Base-by-base conservation (phyloP, 2,329 filamentous ascomycete species). In the Mycosphaerelloides madeirae region DNA sequence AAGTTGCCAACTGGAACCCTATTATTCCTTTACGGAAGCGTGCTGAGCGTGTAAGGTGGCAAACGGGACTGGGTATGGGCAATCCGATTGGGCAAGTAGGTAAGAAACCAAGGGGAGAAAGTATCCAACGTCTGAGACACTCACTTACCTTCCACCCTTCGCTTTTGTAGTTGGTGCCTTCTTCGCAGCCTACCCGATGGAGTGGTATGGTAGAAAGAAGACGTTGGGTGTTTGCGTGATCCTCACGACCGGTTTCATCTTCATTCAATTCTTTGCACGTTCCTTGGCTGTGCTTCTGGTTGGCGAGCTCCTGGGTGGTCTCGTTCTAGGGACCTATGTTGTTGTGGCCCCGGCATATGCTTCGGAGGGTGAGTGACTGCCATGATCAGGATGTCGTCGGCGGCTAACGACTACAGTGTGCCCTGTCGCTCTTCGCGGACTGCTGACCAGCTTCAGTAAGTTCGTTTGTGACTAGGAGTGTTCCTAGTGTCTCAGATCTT, bases 251-350 rank as follows among this genome's bases (percentile, higher is more conserved):
- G 69, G 65, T 1, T 73, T 81, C 31, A 73, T 83, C 45, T 82
- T 81, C 58, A 74, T 82, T 43, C 78, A 81, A 51, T 81, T 82
- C 66, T 83, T 81, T 54, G 77, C 78, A 11, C 71, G 73, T 2
- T 76, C 73, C 1, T 68, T 81, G 11, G 56, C 70, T 6, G 73
- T 76, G 11, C 67, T 83, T 2, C 72, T 81, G n/a, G 76, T 76
- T 2, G 77, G 79, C 20, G 78, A 83, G 66, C 66, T 84, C 2
- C 67, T 84, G 0, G 75, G 76, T 18, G 80, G 81, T 1, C 66
- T 82, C 6, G 75, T 82, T 0, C 69, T 80, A n/a, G 79, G 79
- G 2, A 77, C 75, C 41, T 83, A 79, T 57, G 77, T 78, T 4
- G 75, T 79, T 19, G 65, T 72, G 25, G 66, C 68, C 12, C 68